Evolutionary conservation across 495 filamentous ascomycete genomes (phyloP).

Genomic region (Barbatosphaeria neglecta): DNA sequence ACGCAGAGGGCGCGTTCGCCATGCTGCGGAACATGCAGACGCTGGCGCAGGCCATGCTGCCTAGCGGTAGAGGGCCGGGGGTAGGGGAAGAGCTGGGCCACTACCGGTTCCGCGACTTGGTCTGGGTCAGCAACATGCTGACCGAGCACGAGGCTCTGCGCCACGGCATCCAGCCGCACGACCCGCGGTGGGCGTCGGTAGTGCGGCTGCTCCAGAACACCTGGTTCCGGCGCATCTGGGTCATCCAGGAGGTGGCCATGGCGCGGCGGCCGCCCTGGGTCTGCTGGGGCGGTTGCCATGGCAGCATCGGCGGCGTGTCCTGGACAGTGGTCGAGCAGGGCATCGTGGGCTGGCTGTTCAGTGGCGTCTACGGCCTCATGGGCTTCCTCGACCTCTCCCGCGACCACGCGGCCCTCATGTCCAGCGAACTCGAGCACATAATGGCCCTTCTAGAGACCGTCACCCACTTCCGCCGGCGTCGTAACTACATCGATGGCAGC

Average conservation of each 20-base stretch:
- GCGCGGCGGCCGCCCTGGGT: background rate
- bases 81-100: background rate
- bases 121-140: background rate
- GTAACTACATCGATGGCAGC: background rate
- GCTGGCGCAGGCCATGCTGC: background rate
- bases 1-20: background rate
- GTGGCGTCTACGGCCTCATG: background rate
- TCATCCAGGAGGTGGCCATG: background rate
- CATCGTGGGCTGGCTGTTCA: background rate
- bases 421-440: background rate
- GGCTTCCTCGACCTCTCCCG: background rate
- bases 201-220: background rate
- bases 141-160: background rate
- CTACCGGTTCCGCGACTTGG: background rate
- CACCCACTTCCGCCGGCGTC: background rate
- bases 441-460: background rate
- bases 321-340: background rate
- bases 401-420: background rate
- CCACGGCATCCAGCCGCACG: background rate
- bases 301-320: background rate
- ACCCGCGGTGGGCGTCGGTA: background rate
- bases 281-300: background rate
- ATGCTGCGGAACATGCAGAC: background rate
- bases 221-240: background rate
- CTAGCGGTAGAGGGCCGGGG: background rate